phyloP scores from a whole-genome alignment of 2,329 filamentous ascomycete species.

The Diaporthe amygdali region DNA sequence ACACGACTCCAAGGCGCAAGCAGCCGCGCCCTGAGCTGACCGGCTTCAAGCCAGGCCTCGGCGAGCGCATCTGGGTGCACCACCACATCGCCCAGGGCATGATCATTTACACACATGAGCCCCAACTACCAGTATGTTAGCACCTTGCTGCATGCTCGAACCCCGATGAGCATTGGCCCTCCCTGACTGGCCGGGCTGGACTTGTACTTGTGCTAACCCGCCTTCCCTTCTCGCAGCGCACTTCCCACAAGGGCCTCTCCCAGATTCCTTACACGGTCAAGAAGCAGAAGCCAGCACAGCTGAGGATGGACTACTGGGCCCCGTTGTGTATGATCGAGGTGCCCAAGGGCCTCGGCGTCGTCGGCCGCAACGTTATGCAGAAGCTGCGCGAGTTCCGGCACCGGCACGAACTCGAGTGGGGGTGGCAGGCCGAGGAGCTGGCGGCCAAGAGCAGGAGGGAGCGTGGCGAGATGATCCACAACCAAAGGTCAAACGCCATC shows the following conservation, averaged over 20 bases:
- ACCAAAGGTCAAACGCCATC: conserved; percentile 66
- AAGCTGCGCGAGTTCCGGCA: conserved; percentile 69
- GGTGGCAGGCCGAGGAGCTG: conserved; percentile 48
- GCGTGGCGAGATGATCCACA: conserved; percentile 58
- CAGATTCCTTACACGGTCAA: conserved; percentile 68
- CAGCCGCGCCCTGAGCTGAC: conserved; percentile 31
- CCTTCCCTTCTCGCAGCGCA: neutral
- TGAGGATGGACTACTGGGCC: conserved; percentile 72
- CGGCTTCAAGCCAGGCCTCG: conserved; percentile 46
- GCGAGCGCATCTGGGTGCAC: conserved; percentile 64
- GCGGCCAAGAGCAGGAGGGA: conserved; percentile 44
- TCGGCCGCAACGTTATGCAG: conserved; percentile 66
- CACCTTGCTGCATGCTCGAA: neutral
- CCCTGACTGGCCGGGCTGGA: neutral
- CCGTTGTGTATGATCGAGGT: conserved; percentile 67
- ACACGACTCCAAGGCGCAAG: conserved; percentile 22
- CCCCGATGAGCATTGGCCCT: neutral
- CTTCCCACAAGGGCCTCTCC: conserved; percentile 22
- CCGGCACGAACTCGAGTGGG: conserved; percentile 68
- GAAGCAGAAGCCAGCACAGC: conserved; percentile 65
- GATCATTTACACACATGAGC: conserved; percentile 57
- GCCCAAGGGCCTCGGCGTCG: conserved; percentile 51
- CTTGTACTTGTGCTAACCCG: neutral
- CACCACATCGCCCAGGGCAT: conserved; percentile 55
- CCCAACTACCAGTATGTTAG: conserved; percentile 28